phyloP scores from a whole-genome alignment of 352 stramenopile genomes.

The Saprolegnia parasitica region DNA sequence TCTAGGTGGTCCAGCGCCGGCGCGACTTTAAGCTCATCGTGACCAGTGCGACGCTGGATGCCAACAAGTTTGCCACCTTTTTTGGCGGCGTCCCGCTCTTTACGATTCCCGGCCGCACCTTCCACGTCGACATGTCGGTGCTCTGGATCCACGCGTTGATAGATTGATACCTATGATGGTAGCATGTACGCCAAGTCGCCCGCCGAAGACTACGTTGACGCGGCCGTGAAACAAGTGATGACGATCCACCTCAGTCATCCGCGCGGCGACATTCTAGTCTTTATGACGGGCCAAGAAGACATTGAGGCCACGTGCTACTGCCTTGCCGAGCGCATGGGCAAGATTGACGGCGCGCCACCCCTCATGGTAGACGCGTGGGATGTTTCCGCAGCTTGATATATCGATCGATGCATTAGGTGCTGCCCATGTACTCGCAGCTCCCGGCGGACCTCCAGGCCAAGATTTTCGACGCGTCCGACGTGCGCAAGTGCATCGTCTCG shows the following conservation, averaged over 20 bases:
- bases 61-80: conserved; percentile 95
- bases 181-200: conserved; percentile 88
- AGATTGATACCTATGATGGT: conserved; percentile 1
- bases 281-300: conserved; percentile 99
- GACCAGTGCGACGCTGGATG: conserved; percentile 96
- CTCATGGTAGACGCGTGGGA: conserved; percentile 59
- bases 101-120: conserved; percentile 90
- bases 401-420: conserved; percentile 42
- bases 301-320: conserved; percentile 96
- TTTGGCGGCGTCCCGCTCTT: conserved; percentile 98
- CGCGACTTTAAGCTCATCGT: conserved; percentile 90
- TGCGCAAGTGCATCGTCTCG: conserved; percentile 96
- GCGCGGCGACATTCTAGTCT: conserved; percentile 97
- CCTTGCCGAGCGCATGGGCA: conserved; percentile 93
- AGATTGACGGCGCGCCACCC: conserved; percentile 88
- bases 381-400: background rate
- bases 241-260: conserved; percentile 97
- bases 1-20: conserved; percentile 77
- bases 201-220: conserved; percentile 97
- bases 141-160: background rate
- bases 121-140: conserved; percentile 68
- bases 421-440: conserved; percentile 99
- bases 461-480: conserved; percentile 94
- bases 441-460: conserved; percentile 96
- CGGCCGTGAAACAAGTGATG: conserved; percentile 96